Conservation (phyloP, 169 alveolate species). For the Plasmodium billcollinsi region DNA sequence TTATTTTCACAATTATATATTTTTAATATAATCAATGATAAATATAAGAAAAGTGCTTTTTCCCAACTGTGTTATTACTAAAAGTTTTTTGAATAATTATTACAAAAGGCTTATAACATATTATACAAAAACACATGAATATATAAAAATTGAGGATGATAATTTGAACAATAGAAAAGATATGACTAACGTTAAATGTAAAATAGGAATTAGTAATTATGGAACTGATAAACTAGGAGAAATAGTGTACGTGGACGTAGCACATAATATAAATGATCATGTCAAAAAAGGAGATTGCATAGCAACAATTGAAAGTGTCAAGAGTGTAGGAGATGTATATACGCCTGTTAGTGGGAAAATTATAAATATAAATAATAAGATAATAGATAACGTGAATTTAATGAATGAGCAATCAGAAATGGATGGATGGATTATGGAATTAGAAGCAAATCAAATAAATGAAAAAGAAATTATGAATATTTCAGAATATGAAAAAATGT, state of each 20-base stretch:
- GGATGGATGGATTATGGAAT: slow-evolving; percentile 84
- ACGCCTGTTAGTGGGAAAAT: slow-evolving; percentile 82
- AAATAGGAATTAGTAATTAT: slow-evolving; percentile 83
- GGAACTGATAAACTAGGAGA: slow-evolving; percentile 87
- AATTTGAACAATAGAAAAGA: slow-evolving; percentile 28
- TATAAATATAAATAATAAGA: slow-evolving; percentile 70
- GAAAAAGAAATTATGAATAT: slow-evolving; percentile 66
- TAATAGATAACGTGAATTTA: slow-evolving; percentile 77
- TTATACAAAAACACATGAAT: slow-evolving; percentile 72
- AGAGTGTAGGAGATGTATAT: slow-evolving; percentile 86
- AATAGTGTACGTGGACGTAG: slow-evolving; percentile 81
- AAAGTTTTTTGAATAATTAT: no score
- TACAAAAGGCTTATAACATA: slow-evolving; percentile 26
- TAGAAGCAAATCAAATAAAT: slow-evolving; percentile 60
- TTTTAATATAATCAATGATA: slow-evolving; percentile 9
- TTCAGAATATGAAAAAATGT: slow-evolving; percentile 67
- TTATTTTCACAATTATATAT: background rate
- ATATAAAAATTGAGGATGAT: slow-evolving; percentile 50
- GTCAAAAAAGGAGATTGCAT: slow-evolving; percentile 80
- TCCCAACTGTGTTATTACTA: background rate
- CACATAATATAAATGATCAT: slow-evolving; percentile 73
- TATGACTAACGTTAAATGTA: slow-evolving; percentile 34
- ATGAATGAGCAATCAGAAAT: slow-evolving; percentile 79
- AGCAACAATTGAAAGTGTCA: slow-evolving; percentile 84
- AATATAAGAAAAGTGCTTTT: slow-evolving; percentile 11